phyloP scores from a whole-genome alignment of 768 basidiomycete genomes.

The Termitomyces sp. region DNA sequence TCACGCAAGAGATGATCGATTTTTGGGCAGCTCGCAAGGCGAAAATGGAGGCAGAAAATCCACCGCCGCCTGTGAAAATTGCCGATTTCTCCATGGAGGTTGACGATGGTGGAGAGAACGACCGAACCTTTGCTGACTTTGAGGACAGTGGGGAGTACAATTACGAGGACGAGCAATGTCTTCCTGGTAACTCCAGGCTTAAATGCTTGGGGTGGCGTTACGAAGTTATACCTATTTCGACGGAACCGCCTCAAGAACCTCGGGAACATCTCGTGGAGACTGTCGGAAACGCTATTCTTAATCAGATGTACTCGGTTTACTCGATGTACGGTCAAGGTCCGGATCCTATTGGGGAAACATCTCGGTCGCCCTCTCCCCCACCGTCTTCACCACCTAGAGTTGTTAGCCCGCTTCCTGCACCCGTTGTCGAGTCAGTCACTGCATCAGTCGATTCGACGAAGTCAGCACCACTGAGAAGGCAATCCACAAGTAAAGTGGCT shows the following conservation, averaged over 20 bases:
- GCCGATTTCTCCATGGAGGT: not conserved
- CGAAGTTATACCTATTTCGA: not conserved
- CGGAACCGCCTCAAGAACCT: not conserved
- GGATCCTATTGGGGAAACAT: not conserved
- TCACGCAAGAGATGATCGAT: constrained; percentile 7
- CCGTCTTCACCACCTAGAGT: not conserved
- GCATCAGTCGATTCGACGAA: not conserved
- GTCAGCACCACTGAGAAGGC: not conserved
- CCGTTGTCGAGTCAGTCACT: not conserved
- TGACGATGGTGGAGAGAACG: constrained; percentile 1
- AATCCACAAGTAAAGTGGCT: constrained; percentile 1
- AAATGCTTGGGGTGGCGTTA: constrained; percentile 6
- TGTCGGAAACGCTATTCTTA: not conserved
- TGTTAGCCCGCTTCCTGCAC: too few relatives aligned
- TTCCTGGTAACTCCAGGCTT: constrained; percentile 4
- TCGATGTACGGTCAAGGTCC: not conserved
- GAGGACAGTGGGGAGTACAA: not conserved
- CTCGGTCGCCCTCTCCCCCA: not conserved
- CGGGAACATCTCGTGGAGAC: not conserved
- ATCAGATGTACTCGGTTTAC: not conserved
- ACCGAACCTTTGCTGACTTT: constrained; percentile 3
- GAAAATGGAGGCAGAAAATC: constrained; percentile 5
- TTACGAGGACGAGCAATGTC: not conserved
- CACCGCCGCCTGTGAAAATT: constrained; percentile 1
- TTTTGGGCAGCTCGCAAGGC: constrained; percentile 7